Percentiles rank a stretch among this genome's conserved stretches.
These are phyloP conservation scores for Zygosaccharomyces gambellarensis DNA, from an alignment of 805 yeast species.

Conservation along the genomic window DNA sequence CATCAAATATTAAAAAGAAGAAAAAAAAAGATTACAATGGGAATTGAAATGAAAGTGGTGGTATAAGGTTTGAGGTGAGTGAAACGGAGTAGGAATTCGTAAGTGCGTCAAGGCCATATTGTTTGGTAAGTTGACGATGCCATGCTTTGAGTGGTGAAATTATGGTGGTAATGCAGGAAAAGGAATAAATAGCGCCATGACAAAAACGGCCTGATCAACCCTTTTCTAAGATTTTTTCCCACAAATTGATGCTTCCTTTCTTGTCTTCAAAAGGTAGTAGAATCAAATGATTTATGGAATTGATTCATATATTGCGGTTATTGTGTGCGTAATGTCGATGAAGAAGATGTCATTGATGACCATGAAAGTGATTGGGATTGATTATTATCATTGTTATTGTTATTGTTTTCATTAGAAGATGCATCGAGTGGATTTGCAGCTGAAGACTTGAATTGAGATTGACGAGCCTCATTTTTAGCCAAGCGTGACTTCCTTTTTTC, in stretches of 20 bases:
- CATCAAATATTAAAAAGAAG: background rate
- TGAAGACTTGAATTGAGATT: background rate
- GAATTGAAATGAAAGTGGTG: background rate
- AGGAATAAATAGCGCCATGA: background rate
- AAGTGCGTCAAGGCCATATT: background rate
- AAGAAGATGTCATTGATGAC: background rate
- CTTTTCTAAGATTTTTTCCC: background rate
- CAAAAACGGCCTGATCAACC: background rate
- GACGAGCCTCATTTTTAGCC: background rate
- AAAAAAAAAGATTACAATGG: background rate
- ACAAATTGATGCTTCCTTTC: background rate
- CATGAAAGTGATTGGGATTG: too few relatives aligned
- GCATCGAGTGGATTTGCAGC: background rate
- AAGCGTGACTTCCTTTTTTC: constrained; percentile 39
- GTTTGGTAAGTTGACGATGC: constrained; percentile 2
- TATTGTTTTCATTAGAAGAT: too few relatives aligned
- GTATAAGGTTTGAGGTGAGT: background rate
- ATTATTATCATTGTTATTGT: too few relatives aligned
- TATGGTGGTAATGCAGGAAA: background rate
- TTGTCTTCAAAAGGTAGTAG: constrained; percentile 1
- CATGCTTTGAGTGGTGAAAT: background rate
- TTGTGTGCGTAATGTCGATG: background rate
- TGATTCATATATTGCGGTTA: background rate
- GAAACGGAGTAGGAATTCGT: background rate
- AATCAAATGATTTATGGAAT: background rate